Base-by-base conservation (phyloP, 371 early-diverging fungal genomes). In the Mortierella sp. region DNA sequence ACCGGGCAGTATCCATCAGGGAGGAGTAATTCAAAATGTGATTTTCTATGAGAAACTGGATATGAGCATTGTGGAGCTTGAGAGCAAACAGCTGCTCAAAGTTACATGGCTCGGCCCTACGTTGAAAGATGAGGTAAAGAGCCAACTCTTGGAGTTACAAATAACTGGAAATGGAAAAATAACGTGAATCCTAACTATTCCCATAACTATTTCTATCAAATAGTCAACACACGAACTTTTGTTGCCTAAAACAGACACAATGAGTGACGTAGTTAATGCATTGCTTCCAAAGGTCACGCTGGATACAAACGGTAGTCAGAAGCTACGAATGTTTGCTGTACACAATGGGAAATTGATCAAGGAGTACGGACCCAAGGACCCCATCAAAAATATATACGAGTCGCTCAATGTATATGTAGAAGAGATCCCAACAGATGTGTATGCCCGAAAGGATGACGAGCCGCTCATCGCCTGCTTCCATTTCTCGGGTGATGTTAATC, bases 11-110 rank as follows among this genome's bases (percentile, higher is more conserved):
- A 53, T 58, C 22, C 65, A 70, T 57, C 70, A 68, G 28, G 66
- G 63, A 19, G 35, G 57, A 1, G 45, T 47, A 10, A 29, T 61
- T 2, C 56, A 61, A 1, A 60, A 75, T 42, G 68, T 85, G 35
- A 73, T 97, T 12, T 88, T 86, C 64, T 98, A 96, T 77, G 97
- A 98, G 74, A 87, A 93, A 37, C 68, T 97, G 63, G 93, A 95
- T 43, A 86, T 96, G 23, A 88, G 89, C 22, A 83, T 97, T 43
- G 83, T 85, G 12, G 96, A 97, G 75, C 85, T 96, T 34, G 97
- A 97, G 66, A 89, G 85, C 51, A 95, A 95, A 77, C 89, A 91
- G 42, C 61, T 56, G 35, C 67, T 94, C 22, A 86, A 86, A 32
- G 87, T 94, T 2, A 86, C 83, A 2, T 86, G 87, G 64, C 86